Conservation (phyloP, 2,329 filamentous ascomycete species). For the Simplicillium sp. region DNA sequence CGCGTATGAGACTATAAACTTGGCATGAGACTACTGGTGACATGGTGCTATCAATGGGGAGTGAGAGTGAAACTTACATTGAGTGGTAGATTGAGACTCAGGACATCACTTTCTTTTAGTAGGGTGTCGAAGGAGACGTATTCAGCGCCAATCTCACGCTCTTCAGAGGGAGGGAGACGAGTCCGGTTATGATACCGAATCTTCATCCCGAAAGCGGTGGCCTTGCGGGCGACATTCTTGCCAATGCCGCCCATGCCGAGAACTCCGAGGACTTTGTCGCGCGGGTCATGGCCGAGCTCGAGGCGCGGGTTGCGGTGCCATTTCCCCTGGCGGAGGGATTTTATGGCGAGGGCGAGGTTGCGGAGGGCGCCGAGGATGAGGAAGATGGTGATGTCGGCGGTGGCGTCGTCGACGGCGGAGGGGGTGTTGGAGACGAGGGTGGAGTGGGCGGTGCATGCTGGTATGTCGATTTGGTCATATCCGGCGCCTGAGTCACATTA, state of each 20-base stretch:
- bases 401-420: slow-evolving; percentile 73
- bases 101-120: slow-evolving; percentile 59
- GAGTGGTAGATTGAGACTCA: slow-evolving; percentile 72
- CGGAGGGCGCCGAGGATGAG: slow-evolving; percentile 72
- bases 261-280: slow-evolving; percentile 71
- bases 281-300: slow-evolving; percentile 63
- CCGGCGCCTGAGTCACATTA: slow-evolving; percentile 53
- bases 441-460: slow-evolving; percentile 56
- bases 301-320: slow-evolving; percentile 54
- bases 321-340: slow-evolving; percentile 52
- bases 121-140: slow-evolving; percentile 69
- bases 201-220: slow-evolving; percentile 65
- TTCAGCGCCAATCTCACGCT: slow-evolving; percentile 41
- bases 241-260: slow-evolving; percentile 84
- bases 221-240: slow-evolving; percentile 65
- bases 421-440: slow-evolving; percentile 74
- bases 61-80: too few relatives aligned
- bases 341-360: slow-evolving; percentile 60
- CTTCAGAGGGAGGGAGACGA: slow-evolving; percentile 42
- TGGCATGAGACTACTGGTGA: too few relatives aligned
- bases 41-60: too few relatives aligned
- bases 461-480: slow-evolving; percentile 73
- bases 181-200: slow-evolving; percentile 68
- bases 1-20: slow-evolving; percentile 45
- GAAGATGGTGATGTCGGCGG: slow-evolving; percentile 73